Evolutionary conservation across 2,329 filamentous ascomycete species (phyloP), one percentile per base, ranked within the genome.

Genomic region (Pestalotiopsis sp.): DNA sequence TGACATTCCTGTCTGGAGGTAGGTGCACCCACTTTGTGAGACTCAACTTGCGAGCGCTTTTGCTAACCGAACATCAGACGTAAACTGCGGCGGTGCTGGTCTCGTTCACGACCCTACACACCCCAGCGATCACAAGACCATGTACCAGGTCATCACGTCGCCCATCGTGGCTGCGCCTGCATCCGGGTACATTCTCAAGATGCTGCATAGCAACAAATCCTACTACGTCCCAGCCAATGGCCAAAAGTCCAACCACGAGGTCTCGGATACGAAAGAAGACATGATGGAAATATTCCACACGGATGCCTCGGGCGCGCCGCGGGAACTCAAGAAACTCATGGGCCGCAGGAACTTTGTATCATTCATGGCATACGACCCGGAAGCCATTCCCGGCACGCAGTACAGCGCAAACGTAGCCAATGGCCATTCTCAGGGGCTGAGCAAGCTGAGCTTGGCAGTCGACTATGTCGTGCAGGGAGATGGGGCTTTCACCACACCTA

Each of bases 201-300:
- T 99, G 77, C 90, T 99, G n/a, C 94, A 98, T 85, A 96, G 92
- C 84, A 95, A 95, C 83, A 96, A 95, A 80, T 89, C 93, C 49
- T 89, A 98, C 36, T 99, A 98, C 80, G 87, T 99, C 67, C 96
- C 96, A 0, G 86, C 89, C 67, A 99, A 99, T 80, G 95, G 95
- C 1, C 90, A 94, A 68, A 88, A 89, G 72, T 91, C 92, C 23
- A 66, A 87, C 1, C 89, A 94, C 70, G 88, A 91, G 72, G 87
- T 93, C 1, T 92, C 91, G 1, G 96, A 99, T 79, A 99, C 96
- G 61, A 98, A 99, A 81, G 96, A 99, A 81, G 96, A 99, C 82
- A 99, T 99, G 96, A 97, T 99, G 93, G 96, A 99, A 84, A 97
- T 99, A 73, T 99, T 99, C 87, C 94, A 96, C 76, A 93, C 92